Percentiles rank a stretch among this genome's conserved stretches.
Evolutionary conservation across 2,329 filamentous ascomycete genomes (phyloP).

Genomic region (Tolypocladium pustulatum): DNA sequence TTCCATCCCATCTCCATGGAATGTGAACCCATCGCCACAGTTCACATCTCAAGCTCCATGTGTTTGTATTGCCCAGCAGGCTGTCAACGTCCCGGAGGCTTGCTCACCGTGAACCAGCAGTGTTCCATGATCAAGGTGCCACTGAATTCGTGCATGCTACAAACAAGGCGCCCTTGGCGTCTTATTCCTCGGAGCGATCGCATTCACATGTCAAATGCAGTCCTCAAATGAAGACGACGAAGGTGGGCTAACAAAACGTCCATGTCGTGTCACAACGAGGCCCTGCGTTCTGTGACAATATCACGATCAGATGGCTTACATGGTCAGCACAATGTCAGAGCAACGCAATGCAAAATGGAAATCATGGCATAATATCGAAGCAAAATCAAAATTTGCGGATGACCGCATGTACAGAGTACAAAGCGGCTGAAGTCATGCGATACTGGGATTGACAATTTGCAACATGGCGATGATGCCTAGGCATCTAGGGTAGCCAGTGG

Average conservation of each 20-base stretch:
- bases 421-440: neutral
- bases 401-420: neutral
- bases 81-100: neutral
- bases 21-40: neutral
- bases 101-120: neutral
- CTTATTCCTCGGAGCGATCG: too few relatives aligned
- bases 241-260: too few relatives aligned
- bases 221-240: too few relatives aligned
- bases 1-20: neutral
- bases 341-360: too few relatives aligned
- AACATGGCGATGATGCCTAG: neutral
- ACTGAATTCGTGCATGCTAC: neutral
- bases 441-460: neutral
- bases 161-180: too few relatives aligned
- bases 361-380: too few relatives aligned
- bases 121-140: neutral
- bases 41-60: neutral
- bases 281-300: too few relatives aligned
- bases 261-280: too few relatives aligned
- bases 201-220: too few relatives aligned
- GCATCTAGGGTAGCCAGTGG: neutral
- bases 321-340: too few relatives aligned
- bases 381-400: neutral
- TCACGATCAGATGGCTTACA: too few relatives aligned
- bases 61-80: neutral